Evolutionary conservation across 768 basidiomycete genomes (phyloP).

Genomic region (Phaeolepiota aurea): DNA sequence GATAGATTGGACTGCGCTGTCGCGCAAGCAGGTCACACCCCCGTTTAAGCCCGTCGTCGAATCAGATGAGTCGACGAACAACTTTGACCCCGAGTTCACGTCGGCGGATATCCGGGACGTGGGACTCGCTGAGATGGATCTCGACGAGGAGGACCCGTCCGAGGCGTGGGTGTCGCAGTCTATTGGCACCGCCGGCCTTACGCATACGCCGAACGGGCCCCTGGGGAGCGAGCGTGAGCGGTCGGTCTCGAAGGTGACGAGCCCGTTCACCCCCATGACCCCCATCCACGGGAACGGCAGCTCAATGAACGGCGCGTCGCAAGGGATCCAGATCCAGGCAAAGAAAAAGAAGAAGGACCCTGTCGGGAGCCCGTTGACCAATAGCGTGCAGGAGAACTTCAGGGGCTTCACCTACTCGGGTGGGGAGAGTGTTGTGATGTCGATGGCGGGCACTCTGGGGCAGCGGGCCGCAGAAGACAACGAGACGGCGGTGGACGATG

Average conservation of each 20-base stretch:
- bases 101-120: conserved; percentile 78
- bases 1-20: conserved; percentile 89
- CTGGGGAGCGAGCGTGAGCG: conserved; percentile 49
- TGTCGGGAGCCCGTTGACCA: conserved; percentile 69
- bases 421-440: conserved; percentile 52
- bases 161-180: conserved; percentile 58
- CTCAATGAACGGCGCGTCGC: conserved; percentile 7
- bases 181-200: conserved; percentile 24
- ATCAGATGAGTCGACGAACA: conserved; percentile 95
- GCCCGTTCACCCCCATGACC: conserved; percentile 10
- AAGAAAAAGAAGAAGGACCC: conserved; percentile 37
- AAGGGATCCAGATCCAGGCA: conserved; percentile 47
- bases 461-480: conserved; percentile 44
- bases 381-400: conserved; percentile 94
- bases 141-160: conserved; percentile 60
- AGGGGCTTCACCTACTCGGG: conserved; percentile 88
- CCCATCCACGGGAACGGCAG: conserved; percentile 6
- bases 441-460: conserved; percentile 28
- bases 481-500: conserved; percentile 46
- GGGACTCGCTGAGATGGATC: conserved; percentile 44
- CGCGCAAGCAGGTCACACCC: conserved; percentile 84
- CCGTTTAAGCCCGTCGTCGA: conserved; percentile 98
- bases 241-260: conserved; percentile 10
- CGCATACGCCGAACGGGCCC: conserved; percentile 71
- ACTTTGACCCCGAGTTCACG: conserved; percentile 98